Evolutionary conservation across 208 protist species (phyloP), one percentile per base, ranked within the genome.

Genomic region (Leishmania major): DNA sequence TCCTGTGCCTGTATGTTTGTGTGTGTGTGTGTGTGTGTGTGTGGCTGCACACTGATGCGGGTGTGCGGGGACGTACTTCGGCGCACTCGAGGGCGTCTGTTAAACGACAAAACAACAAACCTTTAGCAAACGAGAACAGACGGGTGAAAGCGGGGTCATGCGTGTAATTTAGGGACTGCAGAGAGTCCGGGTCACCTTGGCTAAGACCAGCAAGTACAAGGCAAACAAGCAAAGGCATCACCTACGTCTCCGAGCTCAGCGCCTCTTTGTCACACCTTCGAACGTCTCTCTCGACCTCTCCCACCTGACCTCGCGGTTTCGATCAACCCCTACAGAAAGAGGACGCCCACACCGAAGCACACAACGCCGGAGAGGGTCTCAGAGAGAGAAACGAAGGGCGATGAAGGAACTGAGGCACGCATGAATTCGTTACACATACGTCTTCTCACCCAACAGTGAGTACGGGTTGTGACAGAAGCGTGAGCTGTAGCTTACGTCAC

Each of bases 391-490:
- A 11, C 37, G 2, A 0, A 17, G 3, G 7, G 43, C 11, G 6
- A 25, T 10, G 5, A 35, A 59, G 17, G 11, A 43, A 59, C 67
- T 5, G 11, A 59, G 53, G 0, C 49, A 60, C 37, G 15, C 19
- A 73, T 43, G 43, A 13, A 51, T 1, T 51, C 43, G 19, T 31
- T 51, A 87, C 17, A 77, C 25, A 53, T 70, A 84, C 35, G 67
- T 53, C 82, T 86, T 86, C 40, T 70, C 82, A 8, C 82, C 74
- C 7, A 37, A 19, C 73, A 82, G 57, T 0, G 78, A 86, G 74
- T 86, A 86, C 15, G 82, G 82, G 75, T 86, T 82, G 60, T 86
- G 82, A 59, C 82, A 82, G 78, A 85, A 85, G 59, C 81, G 81
- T 1, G 67, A 80, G 77, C 66, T 78, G 47, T 85, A 53, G 37